Evolutionary conservation across 225 moss, liverwort and hornwort species (phyloP).

Genomic region (Ulota crispa): DNA sequence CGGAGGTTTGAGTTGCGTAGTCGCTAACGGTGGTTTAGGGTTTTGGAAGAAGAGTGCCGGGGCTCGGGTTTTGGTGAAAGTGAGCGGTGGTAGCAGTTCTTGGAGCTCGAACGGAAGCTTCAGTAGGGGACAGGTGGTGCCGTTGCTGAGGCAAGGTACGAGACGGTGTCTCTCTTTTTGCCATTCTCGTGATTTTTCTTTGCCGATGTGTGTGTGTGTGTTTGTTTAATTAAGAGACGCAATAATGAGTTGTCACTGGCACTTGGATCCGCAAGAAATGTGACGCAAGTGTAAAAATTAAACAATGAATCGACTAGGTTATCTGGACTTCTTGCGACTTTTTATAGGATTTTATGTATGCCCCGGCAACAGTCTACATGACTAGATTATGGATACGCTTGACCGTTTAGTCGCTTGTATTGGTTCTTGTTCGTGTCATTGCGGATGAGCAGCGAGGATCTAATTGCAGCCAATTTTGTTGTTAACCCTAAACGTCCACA

Average conservation of each 20-base stretch:
- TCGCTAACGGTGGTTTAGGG: constrained; percentile 25
- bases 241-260: neutral
- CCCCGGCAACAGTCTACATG: neutral
- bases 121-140: constrained; percentile 17
- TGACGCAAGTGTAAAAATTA: neutral
- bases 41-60: constrained; percentile 7
- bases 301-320: neutral
- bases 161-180: neutral
- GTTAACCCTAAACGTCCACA: no score
- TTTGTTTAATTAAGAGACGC: neutral
- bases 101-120: constrained; percentile 33
- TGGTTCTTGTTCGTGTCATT: neutral
- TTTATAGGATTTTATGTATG: neutral
- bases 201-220: neutral
- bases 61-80: constrained; percentile 22
- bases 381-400: neutral
- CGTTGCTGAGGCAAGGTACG: constrained; percentile 23
- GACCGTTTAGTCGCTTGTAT: neutral
- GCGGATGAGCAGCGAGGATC: neutral
- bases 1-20: constrained; percentile 20
- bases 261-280: neutral
- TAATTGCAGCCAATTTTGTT: neutral
- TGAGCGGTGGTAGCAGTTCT: constrained; percentile 1
- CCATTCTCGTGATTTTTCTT: neutral
- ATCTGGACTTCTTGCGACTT: neutral